Evolutionary conservation across 129 eudicot species (phyloP).

Genomic region (Centaurea solstitialis): DNA sequence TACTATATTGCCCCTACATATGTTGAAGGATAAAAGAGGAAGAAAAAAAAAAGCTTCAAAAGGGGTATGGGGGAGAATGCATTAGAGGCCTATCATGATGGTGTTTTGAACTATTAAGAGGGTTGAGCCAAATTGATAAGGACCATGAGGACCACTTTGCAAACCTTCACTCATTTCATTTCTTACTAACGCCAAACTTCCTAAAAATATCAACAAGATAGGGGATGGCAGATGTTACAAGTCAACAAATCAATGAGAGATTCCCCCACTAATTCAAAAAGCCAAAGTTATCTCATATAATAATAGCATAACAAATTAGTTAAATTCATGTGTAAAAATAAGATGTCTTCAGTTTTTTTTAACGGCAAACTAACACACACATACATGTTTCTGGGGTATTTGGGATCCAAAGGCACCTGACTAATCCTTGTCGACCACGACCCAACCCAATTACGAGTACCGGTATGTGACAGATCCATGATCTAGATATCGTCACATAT

Average conservation of each 20-base stretch:
- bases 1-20: not conserved
- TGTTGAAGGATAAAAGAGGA: not conserved
- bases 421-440: too few species aligned
- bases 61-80: constrained; percentile 14
- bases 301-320: too few species aligned
- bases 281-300: not conserved
- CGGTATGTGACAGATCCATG: too few species aligned
- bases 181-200: constrained; percentile 34
- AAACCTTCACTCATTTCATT: constrained; percentile 38
- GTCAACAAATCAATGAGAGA: constrained; percentile 33
- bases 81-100: constrained; percentile 23
- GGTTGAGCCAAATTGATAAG: constrained; percentile 33
- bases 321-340: not conserved
- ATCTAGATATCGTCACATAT: too few species aligned
- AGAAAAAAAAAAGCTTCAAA: not conserved
- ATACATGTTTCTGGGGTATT: too few species aligned
- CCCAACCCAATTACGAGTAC: too few species aligned
- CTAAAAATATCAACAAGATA: constrained; percentile 15
- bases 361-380: too few species aligned
- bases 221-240: constrained; percentile 2
- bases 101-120: constrained; percentile 22
- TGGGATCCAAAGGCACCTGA: too few species aligned
- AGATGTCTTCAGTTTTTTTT: too few species aligned
- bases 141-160: constrained; percentile 35
- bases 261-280: constrained; percentile 19